Conservation (phyloP, 495 filamentous ascomycete genomes). For the Penicillium simplicissimum region DNA sequence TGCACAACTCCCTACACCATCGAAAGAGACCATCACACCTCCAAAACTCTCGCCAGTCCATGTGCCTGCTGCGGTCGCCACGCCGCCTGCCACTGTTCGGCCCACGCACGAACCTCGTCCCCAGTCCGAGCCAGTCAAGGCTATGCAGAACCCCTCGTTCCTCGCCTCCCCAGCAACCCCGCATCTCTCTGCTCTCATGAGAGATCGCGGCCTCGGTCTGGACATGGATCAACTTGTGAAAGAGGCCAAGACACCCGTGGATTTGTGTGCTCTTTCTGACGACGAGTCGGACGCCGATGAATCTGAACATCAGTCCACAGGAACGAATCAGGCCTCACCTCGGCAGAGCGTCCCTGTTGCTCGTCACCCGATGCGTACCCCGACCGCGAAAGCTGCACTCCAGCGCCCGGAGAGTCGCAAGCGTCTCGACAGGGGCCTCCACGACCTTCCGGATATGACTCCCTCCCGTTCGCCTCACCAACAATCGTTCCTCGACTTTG, state of each 20-base stretch:
- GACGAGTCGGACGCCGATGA: slow-evolving; percentile 55
- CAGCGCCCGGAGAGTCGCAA: slow-evolving; percentile 59
- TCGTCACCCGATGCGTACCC: slow-evolving; percentile 57
- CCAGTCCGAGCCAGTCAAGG: slow-evolving; percentile 17
- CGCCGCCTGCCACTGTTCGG: slow-evolving; percentile 30
- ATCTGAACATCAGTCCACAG: slow-evolving; percentile 46
- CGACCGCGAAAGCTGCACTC: slow-evolving; percentile 53
- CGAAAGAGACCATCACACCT: slow-evolving; percentile 45
- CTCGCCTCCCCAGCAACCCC: slow-evolving; percentile 67
- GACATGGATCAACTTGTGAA: slow-evolving; percentile 58
- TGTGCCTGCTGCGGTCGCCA: slow-evolving; percentile 28
- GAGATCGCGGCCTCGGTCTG: slow-evolving; percentile 60
- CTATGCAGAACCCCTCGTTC: slow-evolving; percentile 28
- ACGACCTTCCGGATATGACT: slow-evolving; percentile 32
- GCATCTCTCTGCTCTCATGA: slow-evolving; percentile 70
- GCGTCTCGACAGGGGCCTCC: slow-evolving; percentile 39
- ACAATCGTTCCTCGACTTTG: slow-evolving; percentile 33
- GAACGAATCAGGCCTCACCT: slow-evolving; percentile 39
- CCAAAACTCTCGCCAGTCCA: slow-evolving; percentile 23
- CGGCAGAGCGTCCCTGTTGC: slow-evolving; percentile 26
- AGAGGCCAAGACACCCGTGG: slow-evolving; percentile 26
- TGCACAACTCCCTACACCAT: slow-evolving; percentile 54
- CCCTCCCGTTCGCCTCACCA: slow-evolving; percentile 38
- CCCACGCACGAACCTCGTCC: slow-evolving; percentile 13
- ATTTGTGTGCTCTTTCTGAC: slow-evolving; percentile 49